Evolutionary conservation across 768 basidiomycete species (phyloP).

Genomic region (Sporobolomyces phaffii): DNA sequence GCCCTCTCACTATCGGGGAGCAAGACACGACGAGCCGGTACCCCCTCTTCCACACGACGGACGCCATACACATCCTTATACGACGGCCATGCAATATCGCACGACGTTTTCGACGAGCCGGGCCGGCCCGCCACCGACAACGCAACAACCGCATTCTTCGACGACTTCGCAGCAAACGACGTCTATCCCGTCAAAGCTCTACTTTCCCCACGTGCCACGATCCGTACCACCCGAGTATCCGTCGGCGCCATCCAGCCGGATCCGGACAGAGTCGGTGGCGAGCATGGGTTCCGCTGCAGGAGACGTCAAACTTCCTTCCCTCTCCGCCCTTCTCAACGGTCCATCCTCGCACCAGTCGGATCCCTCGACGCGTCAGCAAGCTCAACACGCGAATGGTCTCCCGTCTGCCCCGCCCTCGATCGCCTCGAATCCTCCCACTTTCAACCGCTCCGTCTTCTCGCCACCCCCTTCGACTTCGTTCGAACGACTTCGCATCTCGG

Average conservation of each 20-base stretch:
- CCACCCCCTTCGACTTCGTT: slow-evolving; percentile 28
- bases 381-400: too few relatives aligned
- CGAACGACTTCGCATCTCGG: slow-evolving; percentile 32
- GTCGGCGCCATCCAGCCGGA: not conserved
- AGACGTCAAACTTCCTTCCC: slow-evolving; percentile 19
- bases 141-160: not conserved
- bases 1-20: not conserved
- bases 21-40: not conserved
- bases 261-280: not conserved
- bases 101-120: not conserved
- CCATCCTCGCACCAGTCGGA: too few relatives aligned
- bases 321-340: slow-evolving; percentile 1
- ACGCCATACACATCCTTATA: not conserved
- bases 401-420: not conserved
- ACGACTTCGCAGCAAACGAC: not conserved
- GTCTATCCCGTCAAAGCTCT: slow-evolving; percentile 24
- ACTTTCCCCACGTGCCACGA: slow-evolving; percentile 24
- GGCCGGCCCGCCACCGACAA: not conserved
- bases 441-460: slow-evolving; percentile 17
- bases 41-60: not conserved
- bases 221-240: not conserved
- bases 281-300: not conserved
- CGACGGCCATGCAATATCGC: not conserved
- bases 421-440: not conserved
- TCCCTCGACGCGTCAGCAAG: too few relatives aligned